Conservation (phyloP, 805 yeast genomes). For the Suhomyces canberraensis region DNA sequence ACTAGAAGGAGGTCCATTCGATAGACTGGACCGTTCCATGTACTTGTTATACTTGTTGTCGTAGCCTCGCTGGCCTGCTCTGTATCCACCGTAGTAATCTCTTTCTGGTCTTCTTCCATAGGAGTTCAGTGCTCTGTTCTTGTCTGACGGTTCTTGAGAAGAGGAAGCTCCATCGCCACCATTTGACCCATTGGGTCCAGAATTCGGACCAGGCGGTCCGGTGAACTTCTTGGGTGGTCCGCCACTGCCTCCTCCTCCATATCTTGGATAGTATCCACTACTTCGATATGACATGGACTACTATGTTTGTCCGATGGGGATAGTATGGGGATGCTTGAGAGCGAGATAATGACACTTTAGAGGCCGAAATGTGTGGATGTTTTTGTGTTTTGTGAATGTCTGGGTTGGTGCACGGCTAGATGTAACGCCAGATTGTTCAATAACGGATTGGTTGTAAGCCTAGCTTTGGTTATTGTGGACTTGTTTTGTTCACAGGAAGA, state of each 20-base stretch:
- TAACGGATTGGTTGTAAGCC: too few relatives aligned
- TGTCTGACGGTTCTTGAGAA: not conserved
- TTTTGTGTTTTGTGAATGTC: too few relatives aligned
- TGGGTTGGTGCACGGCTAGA: too few relatives aligned
- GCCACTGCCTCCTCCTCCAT: constrained; percentile 6
- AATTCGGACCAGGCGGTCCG: not conserved
- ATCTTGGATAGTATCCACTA: constrained; percentile 14
- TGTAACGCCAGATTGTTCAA: too few relatives aligned
- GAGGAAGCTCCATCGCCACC: constrained; percentile 1
- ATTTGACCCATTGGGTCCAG: not conserved
- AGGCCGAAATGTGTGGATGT: too few relatives aligned
- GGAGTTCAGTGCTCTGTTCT: not conserved
- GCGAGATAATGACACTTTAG: too few relatives aligned
- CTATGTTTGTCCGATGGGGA: too few relatives aligned
- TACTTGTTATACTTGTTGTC: constrained; percentile 14
- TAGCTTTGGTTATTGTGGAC: too few relatives aligned
- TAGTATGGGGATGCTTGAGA: too few relatives aligned
- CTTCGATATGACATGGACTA: constrained; percentile 14
- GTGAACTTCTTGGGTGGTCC: too few relatives aligned
- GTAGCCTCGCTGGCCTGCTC: constrained; percentile 9
- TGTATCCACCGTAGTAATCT: constrained; percentile 14
- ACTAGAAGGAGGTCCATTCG: constrained; percentile 1
- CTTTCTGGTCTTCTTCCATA: constrained; percentile 9
- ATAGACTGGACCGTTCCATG: constrained; percentile 3
- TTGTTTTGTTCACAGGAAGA: constrained; percentile 1